Evolutionary conservation across 768 basidiomycete genomes (phyloP).

Genomic region (Boletus sp.): DNA sequence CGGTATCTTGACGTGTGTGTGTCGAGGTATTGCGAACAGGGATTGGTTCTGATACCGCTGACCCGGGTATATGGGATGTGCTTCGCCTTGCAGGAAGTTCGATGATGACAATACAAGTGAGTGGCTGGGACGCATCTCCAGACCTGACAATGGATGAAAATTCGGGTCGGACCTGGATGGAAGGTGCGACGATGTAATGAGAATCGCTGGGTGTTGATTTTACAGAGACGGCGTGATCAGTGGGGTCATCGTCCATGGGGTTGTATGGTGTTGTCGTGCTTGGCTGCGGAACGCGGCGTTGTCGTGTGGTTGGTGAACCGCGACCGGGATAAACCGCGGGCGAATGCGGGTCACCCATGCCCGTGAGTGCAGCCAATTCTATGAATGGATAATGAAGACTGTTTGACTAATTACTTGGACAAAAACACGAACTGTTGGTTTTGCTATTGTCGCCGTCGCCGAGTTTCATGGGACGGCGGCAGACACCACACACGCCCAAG

Average conservation of each 20-base stretch:
- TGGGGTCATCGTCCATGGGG: conserved; percentile 83
- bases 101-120: conserved; percentile 93
- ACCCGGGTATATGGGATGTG: conserved; percentile 49
- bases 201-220: conserved; percentile 48
- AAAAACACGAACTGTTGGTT: conserved; percentile 75
- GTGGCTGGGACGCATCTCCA: conserved; percentile 67
- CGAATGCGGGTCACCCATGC: conserved; percentile 67
- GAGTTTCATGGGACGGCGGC: conserved; percentile 94
- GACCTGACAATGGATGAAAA: conserved; percentile 78
- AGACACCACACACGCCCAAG: conserved; percentile 95
- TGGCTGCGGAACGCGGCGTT: conserved; percentile 29
- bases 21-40: conserved; percentile 28
- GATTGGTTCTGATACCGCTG: conserved; percentile 50
- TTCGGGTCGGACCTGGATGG: conserved; percentile 92
- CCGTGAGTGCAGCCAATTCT: conserved; percentile 95
- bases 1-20: conserved; percentile 25
- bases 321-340: conserved; percentile 67
- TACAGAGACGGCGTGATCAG: conserved; percentile 56
- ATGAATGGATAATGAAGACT: conserved; percentile 12
- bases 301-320: conserved; percentile 44
- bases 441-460: conserved; percentile 80
- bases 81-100: conserved; percentile 82
- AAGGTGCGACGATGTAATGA: conserved; percentile 83
- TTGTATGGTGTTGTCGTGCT: conserved; percentile 44
- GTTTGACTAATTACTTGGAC: neutral